A percentile compares a stretch with the other conserved stretches of the same genome.
phyloP scores from a whole-genome alignment of 2,329 filamentous ascomycete species.

The Alternaria arborescens region DNA sequence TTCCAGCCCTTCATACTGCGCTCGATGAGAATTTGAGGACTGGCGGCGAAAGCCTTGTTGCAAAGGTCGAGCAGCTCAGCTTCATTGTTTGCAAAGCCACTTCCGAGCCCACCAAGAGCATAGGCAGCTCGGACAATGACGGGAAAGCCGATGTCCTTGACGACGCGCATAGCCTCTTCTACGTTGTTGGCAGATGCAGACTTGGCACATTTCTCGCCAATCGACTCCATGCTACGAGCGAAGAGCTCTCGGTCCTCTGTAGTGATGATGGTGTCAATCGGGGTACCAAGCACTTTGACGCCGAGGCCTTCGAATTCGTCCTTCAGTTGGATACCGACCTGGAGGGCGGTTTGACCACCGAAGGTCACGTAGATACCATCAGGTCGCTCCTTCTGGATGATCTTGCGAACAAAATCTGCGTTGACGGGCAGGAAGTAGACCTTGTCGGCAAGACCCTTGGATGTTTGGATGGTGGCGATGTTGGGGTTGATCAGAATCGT shows the following conservation, averaged over 20 bases:
- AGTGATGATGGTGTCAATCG: conserved; percentile 97
- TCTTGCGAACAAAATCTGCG: conserved; percentile 95
- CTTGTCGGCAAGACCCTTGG: conserved; percentile 96
- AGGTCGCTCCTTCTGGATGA: conserved; percentile 91
- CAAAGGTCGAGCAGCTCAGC: conserved; percentile 84
- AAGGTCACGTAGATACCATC: conserved; percentile 99
- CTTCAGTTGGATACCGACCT: conserved; percentile 96
- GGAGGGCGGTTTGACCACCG: conserved; percentile 95
- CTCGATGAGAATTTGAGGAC: conserved; percentile 95
- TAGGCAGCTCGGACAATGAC: conserved; percentile 98
- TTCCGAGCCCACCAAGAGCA: conserved; percentile 91
- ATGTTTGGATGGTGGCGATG: conserved; percentile 98
- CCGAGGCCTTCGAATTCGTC: conserved; percentile 94
- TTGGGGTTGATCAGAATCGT: conserved; percentile 99
- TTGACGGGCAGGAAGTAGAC: conserved; percentile 99
- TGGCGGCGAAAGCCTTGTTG: conserved; percentile 92
- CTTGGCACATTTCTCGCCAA: conserved; percentile 97
- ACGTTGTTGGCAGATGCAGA: conserved; percentile 90
- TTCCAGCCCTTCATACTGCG: conserved; percentile 99
- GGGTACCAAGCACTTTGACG: conserved; percentile 93
- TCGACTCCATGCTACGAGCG: conserved; percentile 97
- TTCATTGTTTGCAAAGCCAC: conserved; percentile 92
- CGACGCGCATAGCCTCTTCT: conserved; percentile 86
- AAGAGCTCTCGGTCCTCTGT: conserved; percentile 98
- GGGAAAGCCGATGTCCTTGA: conserved; percentile 92